Base-by-base conservation (phyloP, 2,329 filamentous ascomycete species). In the Penicillium rolfsii region DNA sequence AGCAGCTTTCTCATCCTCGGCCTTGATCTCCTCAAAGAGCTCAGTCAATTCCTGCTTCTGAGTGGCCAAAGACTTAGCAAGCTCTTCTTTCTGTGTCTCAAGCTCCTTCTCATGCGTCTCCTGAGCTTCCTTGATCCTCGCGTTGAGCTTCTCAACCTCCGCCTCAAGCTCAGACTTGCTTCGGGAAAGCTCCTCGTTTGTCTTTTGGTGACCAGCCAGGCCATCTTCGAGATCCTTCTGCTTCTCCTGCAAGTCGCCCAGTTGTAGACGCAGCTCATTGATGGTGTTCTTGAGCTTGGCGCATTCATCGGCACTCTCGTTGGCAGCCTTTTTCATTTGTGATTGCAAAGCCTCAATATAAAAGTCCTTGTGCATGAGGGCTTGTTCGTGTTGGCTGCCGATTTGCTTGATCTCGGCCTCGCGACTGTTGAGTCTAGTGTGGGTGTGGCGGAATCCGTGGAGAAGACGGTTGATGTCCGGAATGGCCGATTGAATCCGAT, bases 291-390 rank as follows among this genome's bases (percentile, higher is more conserved):
- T 79, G 52, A 80, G 65, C 43, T 71, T 76, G 8, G 74, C 71
- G 55, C 76, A 78, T 64, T 86, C 83, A 49, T 79, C 77, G 0
- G 81, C 80, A 61, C 81, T 81, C 60, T 83, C 81, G 55, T 79
- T 79, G 50, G 81, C 79, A 19, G 82, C 74, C 49, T 78, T 80
- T 48, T 79, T 77, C 67, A 85, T 77, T 66, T 83, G 82, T 26
- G 79, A 77, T 58, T 82, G 82, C 62, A 85, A 66, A 14, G 79
- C 76, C 62, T 81, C 79, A 57, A 86, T 83, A 64, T 85, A 82
- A 55, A 77, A 80, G 52, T 85, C 82, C 67, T 85, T 85, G 55
- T 78, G 77, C 71, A 81, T 80, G 38, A 85, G 69, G 33, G 78
- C 79, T 61, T 84, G 81, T 52, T 82, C 78, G 62, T 85, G 81